Evolutionary conservation across 177 flowering plant species (phyloP), one percentile per base, ranked within the genome.

Genomic region (Vitis hybrid): DNA sequence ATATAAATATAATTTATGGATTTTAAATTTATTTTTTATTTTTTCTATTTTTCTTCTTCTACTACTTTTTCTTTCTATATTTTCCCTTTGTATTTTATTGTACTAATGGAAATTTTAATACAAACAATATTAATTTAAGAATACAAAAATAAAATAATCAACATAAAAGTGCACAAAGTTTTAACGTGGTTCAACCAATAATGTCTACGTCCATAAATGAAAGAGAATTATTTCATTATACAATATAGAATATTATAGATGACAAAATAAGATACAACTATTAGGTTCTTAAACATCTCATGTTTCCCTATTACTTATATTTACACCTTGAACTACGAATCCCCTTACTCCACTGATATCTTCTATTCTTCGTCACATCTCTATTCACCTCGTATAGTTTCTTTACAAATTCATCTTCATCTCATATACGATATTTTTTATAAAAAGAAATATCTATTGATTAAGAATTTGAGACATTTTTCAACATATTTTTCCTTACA

Each of bases 91-190:
- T 26, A 26, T 26, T 26, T 26, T 3, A 26, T 26, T 26, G 0
- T 26, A 26, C 29, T 0, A 26, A 3, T 0, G 0, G 4, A 0
- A 3, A 26, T 0, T 26, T 26, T 26, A 26, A 26, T 26, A 3
- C 29, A 26, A 26, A 26, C 0, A 26, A 26, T 26, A 26, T 26
- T 26, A 26, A 26, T 26, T 26, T 26, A 26, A 26, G 0, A 26
- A 26, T 26, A 26, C 0, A 26, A 26, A 26, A 26, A 26, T 26
- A 26, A 26, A 26, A 26, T 26, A 26, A 26, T 26, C 4, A 26
- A 26, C 4, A 26, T 0, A 26, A 26, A 26, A 0, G 29, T 0
- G 0, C 0, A 26, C 29, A 26, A 26, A 3, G 4, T 3, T 26
- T 26, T 26, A 3, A 26, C 29, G 0, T 26, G 0, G 4, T 26